These are phyloP conservation scores for Colletotrichum orbiculare DNA, from an alignment of 2,329 filamentous ascomycete species.

Conservation along the genomic window DNA sequence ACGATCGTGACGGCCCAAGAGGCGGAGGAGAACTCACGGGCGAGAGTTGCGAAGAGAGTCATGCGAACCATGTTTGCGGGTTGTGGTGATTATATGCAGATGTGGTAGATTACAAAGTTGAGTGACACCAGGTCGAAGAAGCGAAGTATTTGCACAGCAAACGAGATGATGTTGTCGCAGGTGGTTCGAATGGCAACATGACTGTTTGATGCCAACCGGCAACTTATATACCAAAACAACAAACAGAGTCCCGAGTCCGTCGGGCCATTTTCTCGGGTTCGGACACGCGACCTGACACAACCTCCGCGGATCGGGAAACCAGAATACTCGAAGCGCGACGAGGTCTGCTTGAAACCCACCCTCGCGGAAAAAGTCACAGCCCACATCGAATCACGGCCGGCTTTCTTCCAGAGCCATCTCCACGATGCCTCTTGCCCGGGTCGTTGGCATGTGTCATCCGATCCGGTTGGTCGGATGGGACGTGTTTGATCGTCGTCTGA, in stretches of 20 bases:
- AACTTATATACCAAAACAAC: too few species aligned
- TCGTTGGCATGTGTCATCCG: slow-evolving; percentile 32
- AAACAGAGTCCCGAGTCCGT: neutral
- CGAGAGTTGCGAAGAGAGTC: slow-evolving; percentile 39
- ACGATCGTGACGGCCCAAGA: neutral
- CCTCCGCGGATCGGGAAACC: neutral
- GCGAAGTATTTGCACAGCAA: slow-evolving; percentile 24
- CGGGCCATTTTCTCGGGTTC: neutral
- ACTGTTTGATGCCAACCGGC: too few species aligned
- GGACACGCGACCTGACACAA: slow-evolving; percentile 5
- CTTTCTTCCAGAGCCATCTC: neutral
- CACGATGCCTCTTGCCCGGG: slow-evolving; percentile 3
- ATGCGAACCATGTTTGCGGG: slow-evolving; percentile 41
- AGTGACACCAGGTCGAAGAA: slow-evolving; percentile 32
- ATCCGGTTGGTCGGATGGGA: slow-evolving; percentile 19
- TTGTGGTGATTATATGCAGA: neutral
- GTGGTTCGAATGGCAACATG: neutral
- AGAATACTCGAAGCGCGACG: neutral
- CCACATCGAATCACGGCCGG: slow-evolving; percentile 3
- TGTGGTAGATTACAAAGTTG: neutral
- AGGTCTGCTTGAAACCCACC: slow-evolving; percentile 19
- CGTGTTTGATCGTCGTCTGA: slow-evolving; percentile 36
- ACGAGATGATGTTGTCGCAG: slow-evolving; percentile 4
- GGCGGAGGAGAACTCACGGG: slow-evolving; percentile 39
- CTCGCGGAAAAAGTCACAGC: neutral